Conservation (phyloP, 176 grass and related monocot genomes). For the Carex parvula region DNA sequence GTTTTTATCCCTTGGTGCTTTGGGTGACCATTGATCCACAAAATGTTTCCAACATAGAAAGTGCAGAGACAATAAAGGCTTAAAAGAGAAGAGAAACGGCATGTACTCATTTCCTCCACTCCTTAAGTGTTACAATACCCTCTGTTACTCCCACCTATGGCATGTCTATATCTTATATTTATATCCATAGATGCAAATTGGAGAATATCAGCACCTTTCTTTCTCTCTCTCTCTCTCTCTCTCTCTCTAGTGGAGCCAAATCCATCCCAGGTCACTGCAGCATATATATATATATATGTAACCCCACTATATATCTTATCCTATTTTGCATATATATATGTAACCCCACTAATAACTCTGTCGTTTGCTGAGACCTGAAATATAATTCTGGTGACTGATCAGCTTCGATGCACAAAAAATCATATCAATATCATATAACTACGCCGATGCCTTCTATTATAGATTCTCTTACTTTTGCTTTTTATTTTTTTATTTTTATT, state of each 20-base stretch:
- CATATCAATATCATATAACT: not conserved
- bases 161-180: constrained; percentile 15
- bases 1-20: constrained; percentile 4
- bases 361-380: not conserved
- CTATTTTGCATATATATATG: not conserved
- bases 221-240: not conserved
- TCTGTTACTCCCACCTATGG: not conserved
- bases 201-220: constrained; percentile 8
- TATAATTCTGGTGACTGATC: not conserved
- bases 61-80: constrained; percentile 15
- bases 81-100: constrained; percentile 19
- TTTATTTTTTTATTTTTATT: not conserved
- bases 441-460: not conserved
- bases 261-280: constrained; percentile 7
- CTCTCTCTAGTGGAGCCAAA: constrained; percentile 18
- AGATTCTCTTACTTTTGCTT: not conserved
- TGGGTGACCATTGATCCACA: constrained; percentile 29
- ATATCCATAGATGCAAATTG: constrained; percentile 12
- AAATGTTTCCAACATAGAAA: constrained; percentile 20
- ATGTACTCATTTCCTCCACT: constrained; percentile 37
- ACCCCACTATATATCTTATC: constrained; percentile 8
- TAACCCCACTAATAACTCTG: not conserved
- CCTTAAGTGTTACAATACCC: not conserved
- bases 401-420: not conserved
- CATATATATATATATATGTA: not conserved